Base-by-base conservation (phyloP, 2,329 filamentous ascomycete species). In the Aureobasidium subglaciale region DNA sequence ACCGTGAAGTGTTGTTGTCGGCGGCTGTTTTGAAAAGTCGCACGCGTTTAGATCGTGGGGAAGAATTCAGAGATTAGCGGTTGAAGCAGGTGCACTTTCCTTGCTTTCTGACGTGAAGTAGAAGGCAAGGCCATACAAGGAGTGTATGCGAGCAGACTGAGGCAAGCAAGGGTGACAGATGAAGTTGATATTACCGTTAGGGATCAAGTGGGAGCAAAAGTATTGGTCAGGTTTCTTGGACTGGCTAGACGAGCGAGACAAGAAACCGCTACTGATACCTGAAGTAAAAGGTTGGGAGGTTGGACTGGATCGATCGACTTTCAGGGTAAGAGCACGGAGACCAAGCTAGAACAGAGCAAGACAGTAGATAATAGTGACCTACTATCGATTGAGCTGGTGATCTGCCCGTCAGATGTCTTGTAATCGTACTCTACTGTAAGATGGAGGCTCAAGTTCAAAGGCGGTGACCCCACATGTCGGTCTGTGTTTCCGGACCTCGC, bases 1-100 rank as follows among this genome's bases (percentile, higher is more conserved):
- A 41, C 3, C 16, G 48, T 41, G 24, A 52, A 38, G 40, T 43
- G 32, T 38, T 29, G 48, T 40, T 50, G 46, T 37, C 24, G 32
- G 46, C 46, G 46, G 46, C 46, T 50, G 46, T 37, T 37, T 50
- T 50, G 35, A 52, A 52, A 52, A 52, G 48, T 37, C 34, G 34
- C 46, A 52, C 34, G 27, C 46, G 48, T 52, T 52, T 13, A 41
- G 25, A 32, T 9, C 35, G 48, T 52, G 48, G 48, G 48, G 48
- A 52, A 52, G 48, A 25, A 27, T 9, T 9, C 43, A 35, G 29
- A 16, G 18, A 25, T 24, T 29, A 13, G 8, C 40, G 30, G 16
- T 25, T 11, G 6, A 11, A 22, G 30, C 18, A 48, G 15, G 20
- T 35, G 43, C 43, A 24, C 34, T 8, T 32, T 34, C 18, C 11